Percentiles rank a stretch among this genome's conserved stretches.
These are phyloP conservation scores for Neonectria ditissima DNA, from an alignment of 2,329 filamentous ascomycete genomes.

Conservation along the genomic window DNA sequence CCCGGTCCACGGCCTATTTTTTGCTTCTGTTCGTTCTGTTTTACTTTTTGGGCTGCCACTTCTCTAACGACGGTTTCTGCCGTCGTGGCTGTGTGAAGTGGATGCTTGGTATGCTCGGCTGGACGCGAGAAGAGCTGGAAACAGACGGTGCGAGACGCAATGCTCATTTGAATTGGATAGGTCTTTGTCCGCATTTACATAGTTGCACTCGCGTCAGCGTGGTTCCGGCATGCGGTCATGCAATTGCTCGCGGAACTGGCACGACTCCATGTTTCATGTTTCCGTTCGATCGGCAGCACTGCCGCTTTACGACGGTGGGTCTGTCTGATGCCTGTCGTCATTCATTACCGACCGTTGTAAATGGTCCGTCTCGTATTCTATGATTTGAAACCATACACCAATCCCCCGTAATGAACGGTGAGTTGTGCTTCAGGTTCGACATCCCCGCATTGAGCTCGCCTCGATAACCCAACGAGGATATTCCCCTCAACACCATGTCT, in stretches of 20 bases:
- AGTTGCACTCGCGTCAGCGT: no score
- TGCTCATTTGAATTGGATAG: no score
- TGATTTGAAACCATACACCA: background rate
- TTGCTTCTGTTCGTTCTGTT: slow-evolving; percentile 23
- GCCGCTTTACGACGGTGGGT: background rate
- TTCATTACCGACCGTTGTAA: background rate
- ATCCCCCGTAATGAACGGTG: background rate
- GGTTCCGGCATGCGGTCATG: slow-evolving; percentile 9
- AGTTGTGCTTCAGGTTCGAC: background rate
- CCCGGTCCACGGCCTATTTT: background rate
- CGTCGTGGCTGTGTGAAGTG: slow-evolving; percentile 24
- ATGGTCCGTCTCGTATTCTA: background rate
- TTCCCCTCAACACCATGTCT: slow-evolving; percentile 6
- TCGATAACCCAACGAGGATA: background rate
- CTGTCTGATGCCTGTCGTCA: background rate
- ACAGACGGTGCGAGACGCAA: background rate
- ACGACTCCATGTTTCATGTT: slow-evolving; percentile 14
- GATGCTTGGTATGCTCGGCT: background rate
- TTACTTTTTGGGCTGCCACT: slow-evolving; percentile 20
- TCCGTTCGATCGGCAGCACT: background rate
- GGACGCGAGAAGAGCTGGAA: background rate
- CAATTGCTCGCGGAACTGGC: slow-evolving; percentile 15
- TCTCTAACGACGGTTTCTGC: slow-evolving; percentile 19
- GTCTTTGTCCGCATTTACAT: no score
- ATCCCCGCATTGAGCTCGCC: background rate